phyloP scores from a whole-genome alignment of 1,284 basidiomycete genomes.

The Malassezia sympodialis region DNA sequence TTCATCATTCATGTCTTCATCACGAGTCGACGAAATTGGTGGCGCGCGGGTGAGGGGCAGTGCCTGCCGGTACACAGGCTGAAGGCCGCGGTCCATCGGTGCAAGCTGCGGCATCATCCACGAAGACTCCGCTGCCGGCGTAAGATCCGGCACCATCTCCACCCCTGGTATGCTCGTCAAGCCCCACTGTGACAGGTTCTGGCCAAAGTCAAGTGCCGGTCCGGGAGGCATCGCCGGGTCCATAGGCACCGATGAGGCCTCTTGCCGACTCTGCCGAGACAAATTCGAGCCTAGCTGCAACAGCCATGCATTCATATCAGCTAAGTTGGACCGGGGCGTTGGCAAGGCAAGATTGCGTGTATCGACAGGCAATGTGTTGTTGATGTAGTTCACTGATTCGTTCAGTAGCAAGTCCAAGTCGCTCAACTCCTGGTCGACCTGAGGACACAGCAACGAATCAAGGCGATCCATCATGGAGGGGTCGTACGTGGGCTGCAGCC shows the following conservation, averaged over 20 bases:
- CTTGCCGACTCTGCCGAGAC: slow-evolving; percentile 2
- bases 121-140: not conserved
- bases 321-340: slow-evolving; percentile 17
- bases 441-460: slow-evolving; percentile 12
- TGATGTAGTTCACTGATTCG: slow-evolving; percentile 9
- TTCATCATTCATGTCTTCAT: not conserved
- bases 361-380: not conserved
- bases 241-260: not conserved
- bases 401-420: slow-evolving; percentile 6
- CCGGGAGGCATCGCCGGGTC: not conserved
- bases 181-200: slow-evolving; percentile 26
- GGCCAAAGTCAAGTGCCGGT: slow-evolving; percentile 23
- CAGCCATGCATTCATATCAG: slow-evolving; percentile 45
- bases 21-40: not conserved
- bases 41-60: slow-evolving; percentile 43
- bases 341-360: not conserved
- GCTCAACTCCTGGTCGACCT: not conserved
- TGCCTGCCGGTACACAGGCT: slow-evolving; percentile 33
- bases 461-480: slow-evolving; percentile 39
- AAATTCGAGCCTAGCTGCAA: slow-evolving; percentile 44
- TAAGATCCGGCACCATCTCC: slow-evolving; percentile 24
- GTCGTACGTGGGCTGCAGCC: slow-evolving; percentile 39
- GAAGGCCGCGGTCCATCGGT: slow-evolving; percentile 20
- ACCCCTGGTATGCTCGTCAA: slow-evolving; percentile 38
- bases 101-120: not conserved